Percentiles rank a stretch among this genome's conserved stretches.
Conservation (phyloP, 2,329 filamentous ascomycete species). For the Hypoxylon sp. region DNA sequence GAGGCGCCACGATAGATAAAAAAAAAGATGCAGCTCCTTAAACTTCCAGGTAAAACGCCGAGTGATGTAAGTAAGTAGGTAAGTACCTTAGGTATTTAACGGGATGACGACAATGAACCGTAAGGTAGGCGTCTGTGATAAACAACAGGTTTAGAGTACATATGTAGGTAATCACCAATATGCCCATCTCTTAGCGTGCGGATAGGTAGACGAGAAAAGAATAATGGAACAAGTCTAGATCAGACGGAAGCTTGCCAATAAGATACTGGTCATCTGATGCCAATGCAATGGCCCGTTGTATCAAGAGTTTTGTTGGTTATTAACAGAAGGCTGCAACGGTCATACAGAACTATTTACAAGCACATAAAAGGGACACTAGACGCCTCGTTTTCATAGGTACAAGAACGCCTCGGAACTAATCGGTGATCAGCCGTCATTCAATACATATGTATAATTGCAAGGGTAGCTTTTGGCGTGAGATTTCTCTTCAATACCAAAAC, state of each 20-base stretch:
- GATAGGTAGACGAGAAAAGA: conserved; percentile 3
- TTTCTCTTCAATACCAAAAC: conserved; percentile 41
- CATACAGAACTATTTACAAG: conserved; percentile 31
- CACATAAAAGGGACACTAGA: conserved; percentile 15
- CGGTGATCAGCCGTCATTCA: conserved; percentile 25
- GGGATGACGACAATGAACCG: conserved; percentile 24
- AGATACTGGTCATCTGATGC: conserved; percentile 8
- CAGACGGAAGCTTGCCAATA: conserved; percentile 17
- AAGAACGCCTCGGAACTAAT: conserved; percentile 25
- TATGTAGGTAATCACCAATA: conserved; percentile 8
- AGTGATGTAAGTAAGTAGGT: conserved; percentile 15
- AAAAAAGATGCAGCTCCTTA: conserved; percentile 11
- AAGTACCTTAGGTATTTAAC: background rate
- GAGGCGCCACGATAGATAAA: conserved; percentile 16
- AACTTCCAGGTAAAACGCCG: conserved; percentile 26
- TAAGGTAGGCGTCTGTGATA: background rate
- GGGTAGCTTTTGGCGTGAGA: conserved; percentile 37
- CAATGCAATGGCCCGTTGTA: conserved; percentile 7
- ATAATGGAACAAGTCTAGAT: conserved; percentile 21
- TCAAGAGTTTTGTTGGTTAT: background rate
- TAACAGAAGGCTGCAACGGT: conserved; percentile 8
- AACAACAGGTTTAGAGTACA: background rate
- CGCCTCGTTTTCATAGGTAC: conserved; percentile 14
- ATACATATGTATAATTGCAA: conserved; percentile 11
- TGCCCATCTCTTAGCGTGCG: background rate